These are phyloP conservation scores for Cyclostephanos tholiformis DNA, from an alignment of 108 stramenopile species.

Conservation along the genomic window DNA sequence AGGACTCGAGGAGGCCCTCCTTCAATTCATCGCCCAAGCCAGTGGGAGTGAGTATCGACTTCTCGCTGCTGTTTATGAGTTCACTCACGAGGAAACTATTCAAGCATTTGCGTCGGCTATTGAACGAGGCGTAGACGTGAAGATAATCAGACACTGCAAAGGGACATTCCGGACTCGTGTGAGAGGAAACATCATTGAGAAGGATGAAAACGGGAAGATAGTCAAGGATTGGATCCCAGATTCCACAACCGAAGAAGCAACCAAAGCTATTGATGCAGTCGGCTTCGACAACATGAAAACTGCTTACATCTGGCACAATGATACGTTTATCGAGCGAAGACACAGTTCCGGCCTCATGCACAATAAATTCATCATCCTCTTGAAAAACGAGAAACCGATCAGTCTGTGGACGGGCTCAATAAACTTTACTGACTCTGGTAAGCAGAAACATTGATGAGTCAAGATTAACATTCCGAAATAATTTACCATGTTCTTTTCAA, in stretches of 20 bases:
- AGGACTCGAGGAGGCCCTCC: conserved; percentile 42
- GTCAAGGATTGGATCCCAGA: conserved; percentile 48
- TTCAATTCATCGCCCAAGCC: conserved; percentile 39
- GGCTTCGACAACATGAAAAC: conserved; percentile 27
- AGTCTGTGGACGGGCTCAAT: conserved; percentile 41
- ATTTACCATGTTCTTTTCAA: neutral
- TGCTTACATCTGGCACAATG: conserved; percentile 40
- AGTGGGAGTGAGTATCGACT: conserved; percentile 23
- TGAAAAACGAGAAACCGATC: conserved; percentile 18
- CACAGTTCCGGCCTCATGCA: conserved; percentile 47
- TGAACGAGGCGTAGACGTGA: conserved; percentile 44
- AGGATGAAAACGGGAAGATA: conserved; percentile 35
- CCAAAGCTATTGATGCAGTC: conserved; percentile 30
- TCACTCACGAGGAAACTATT: conserved; percentile 40
- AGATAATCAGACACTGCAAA: conserved; percentile 46
- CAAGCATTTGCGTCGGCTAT: conserved; percentile 41
- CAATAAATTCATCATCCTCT: conserved; percentile 48
- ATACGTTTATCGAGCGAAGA: conserved; percentile 47
- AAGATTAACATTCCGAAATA: neutral
- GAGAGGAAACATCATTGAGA: conserved; percentile 20
- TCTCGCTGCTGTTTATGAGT: conserved; percentile 39
- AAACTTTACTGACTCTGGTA: conserved; percentile 42
- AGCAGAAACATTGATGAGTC: neutral
- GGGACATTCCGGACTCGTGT: conserved; percentile 21
- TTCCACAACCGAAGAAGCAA: conserved; percentile 22